Conservation (phyloP, 2,329 filamentous ascomycete genomes). For the Plenodomus tracheiphilus region DNA sequence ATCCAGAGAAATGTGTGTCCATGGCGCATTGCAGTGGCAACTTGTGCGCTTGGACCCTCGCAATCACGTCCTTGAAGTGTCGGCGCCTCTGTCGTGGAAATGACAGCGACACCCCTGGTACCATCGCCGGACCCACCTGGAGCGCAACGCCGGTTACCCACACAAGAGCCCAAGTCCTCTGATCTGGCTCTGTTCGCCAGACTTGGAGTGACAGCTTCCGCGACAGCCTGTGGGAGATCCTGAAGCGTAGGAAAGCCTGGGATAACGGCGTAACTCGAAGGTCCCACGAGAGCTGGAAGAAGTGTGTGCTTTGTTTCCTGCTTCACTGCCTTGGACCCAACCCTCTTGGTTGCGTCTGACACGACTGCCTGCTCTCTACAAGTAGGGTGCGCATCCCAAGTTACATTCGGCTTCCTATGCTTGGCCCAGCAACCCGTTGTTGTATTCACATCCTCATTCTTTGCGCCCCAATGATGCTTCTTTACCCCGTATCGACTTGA, state of each 20-base stretch:
- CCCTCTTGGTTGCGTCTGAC: not conserved
- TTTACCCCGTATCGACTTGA: conserved; percentile 28
- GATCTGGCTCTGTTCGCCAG: not conserved
- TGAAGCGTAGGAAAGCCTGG: conserved; percentile 17
- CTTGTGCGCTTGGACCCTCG: no score
- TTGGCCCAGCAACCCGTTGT: conserved; percentile 40
- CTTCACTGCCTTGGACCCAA: not conserved
- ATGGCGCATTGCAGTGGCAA: no score
- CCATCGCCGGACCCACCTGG: no score
- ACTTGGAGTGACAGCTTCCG: conserved; percentile 2
- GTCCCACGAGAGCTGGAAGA: conserved; percentile 5
- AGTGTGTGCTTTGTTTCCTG: not conserved
- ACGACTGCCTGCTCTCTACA: conserved; percentile 17
- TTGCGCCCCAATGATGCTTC: conserved; percentile 41
- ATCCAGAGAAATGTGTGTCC: no score
- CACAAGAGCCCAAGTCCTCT: conserved; percentile 1
- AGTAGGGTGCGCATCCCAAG: conserved; percentile 37
- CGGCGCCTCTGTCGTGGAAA: no score
- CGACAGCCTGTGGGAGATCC: conserved; percentile 13
- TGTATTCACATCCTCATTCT: conserved; percentile 23
- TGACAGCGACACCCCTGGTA: no score
- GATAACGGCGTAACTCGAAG: conserved; percentile 10
- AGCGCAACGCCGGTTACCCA: not conserved
- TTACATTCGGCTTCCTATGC: conserved; percentile 30
- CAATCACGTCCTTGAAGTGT: no score